Evolutionary conservation across 2,329 filamentous ascomycete genomes (phyloP), one percentile per base, ranked within the genome.

Genomic region (Sphaerulina populicola): DNA sequence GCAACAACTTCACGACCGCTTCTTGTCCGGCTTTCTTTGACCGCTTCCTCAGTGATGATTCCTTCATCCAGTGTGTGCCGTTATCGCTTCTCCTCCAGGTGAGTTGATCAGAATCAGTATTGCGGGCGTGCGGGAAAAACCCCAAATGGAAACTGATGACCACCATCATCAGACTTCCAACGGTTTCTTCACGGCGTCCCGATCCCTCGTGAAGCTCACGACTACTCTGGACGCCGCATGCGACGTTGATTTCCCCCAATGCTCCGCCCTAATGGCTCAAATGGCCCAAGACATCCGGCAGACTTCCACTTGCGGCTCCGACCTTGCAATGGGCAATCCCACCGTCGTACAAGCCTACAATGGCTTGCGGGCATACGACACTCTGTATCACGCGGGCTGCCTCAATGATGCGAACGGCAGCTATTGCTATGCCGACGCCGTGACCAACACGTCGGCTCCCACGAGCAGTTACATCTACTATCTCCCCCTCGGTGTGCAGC

Each of bases 391-490:
- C 44, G 88, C 88, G 2, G 85, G 85, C 6, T 98, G 93, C 66
- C 77, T 94, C 15, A 81, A 80, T 54, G 80, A 87, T 64, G 40
- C 47, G 15, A 44, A 51, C 27, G 74, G 79, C 0, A 75, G 75
- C 45, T 78, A 81, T 58, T 96, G 78, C 72, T 96, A 88, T 67
- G 86, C 86, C 58, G 84, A 87, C 60, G 88, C 91, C 44, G 81
- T 90, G 54, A 88, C 86, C 43, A 94, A 95, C 69, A 66, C 72
- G 5, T 78, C 80, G 18, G 83, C 79, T 7, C 75, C 85, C 0
- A 79, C 81, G 30, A 85, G 93, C 66, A 78, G 81, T 31, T 91
- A 90, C 64, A 77, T 93, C 33, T 98, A 96, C 71, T 91, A 85
- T 62, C 74, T 97, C 2, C 87, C 90, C 0, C 77, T 94, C 49